Conservation (phyloP, 202 grass and related monocot genomes). For the Carex sylvatica region DNA sequence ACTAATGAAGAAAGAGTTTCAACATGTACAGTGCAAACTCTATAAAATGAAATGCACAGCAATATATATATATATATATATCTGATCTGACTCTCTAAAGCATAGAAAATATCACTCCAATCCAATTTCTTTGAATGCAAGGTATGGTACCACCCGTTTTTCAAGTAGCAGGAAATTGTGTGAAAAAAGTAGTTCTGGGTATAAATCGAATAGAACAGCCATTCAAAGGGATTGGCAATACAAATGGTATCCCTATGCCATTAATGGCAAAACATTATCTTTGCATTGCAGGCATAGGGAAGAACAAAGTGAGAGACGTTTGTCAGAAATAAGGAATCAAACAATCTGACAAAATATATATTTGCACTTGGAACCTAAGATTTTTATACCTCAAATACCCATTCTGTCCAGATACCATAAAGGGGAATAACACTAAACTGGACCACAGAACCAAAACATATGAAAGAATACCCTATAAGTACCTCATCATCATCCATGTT, state of each 20-base stretch:
- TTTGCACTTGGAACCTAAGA: not conserved
- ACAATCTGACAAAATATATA: not conserved
- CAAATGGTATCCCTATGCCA: not conserved
- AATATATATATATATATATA: too few species aligned
- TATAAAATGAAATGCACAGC: too few species aligned
- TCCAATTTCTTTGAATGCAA: not conserved
- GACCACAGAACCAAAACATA: not conserved
- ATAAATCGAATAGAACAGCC: not conserved
- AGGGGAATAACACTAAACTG: not conserved
- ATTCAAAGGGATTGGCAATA: not conserved
- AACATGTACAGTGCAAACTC: not conserved
- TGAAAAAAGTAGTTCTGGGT: not conserved
- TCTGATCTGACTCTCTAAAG: not conserved
- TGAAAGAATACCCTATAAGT: not conserved
- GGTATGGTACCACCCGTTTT: not conserved
- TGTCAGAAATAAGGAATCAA: slow-evolving; percentile 7
- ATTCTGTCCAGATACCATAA: not conserved
- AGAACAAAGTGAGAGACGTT: not conserved
- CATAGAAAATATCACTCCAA: not conserved
- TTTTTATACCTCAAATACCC: not conserved
- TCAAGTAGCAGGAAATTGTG: not conserved
- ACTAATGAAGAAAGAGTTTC: not conserved
- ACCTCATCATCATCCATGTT: slow-evolving; percentile 55
- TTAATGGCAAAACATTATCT: not conserved
- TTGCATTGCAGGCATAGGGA: not conserved